Evolutionary conservation across 2,329 filamentous ascomycete genomes (phyloP).

Genomic region (Gnomoniopsis smithogilvyi): DNA sequence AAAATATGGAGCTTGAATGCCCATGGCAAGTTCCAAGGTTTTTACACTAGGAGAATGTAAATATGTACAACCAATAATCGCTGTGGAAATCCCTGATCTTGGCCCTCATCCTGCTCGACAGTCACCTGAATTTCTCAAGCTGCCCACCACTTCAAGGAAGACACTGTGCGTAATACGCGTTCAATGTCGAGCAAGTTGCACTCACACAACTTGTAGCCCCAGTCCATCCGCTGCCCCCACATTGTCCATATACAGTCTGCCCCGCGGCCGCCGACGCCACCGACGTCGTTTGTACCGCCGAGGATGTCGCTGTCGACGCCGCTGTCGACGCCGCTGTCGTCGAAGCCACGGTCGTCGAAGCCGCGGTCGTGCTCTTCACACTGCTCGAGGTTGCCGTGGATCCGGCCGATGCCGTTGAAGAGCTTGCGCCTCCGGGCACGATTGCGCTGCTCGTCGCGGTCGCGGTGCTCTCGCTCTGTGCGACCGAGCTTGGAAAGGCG

Average conservation of each 20-base stretch:
- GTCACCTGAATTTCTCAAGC: not conserved
- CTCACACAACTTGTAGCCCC: slow-evolving; percentile 34
- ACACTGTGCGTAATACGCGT: slow-evolving; percentile 43
- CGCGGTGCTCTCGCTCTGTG: slow-evolving; percentile 17
- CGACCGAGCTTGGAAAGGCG: slow-evolving; percentile 22
- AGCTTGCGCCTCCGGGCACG: not conserved
- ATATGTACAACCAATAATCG: too few species aligned
- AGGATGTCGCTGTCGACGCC: slow-evolving; percentile 1
- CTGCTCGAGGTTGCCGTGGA: not conserved
- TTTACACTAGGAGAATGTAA: not conserved
- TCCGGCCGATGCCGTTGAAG: not conserved
- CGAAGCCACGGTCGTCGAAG: not conserved
- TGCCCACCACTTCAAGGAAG: not conserved
- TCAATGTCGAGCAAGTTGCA: slow-evolving; percentile 35
- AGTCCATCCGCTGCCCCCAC: slow-evolving; percentile 37
- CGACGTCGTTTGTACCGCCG: slow-evolving; percentile 4
- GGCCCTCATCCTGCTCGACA: not conserved
- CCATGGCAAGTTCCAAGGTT: not conserved
- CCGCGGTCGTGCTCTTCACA: slow-evolving; percentile 1
- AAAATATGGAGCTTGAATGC: too few species aligned
- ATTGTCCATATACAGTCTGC: slow-evolving; percentile 32
- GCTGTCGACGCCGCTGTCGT: not conserved
- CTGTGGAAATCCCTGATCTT: too few species aligned
- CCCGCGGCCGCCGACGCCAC: not conserved
- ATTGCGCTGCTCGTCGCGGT: slow-evolving; percentile 17